phyloP scores from a whole-genome alignment of 2,329 filamentous ascomycete genomes.

The Apiospora kogelbergensis region DNA sequence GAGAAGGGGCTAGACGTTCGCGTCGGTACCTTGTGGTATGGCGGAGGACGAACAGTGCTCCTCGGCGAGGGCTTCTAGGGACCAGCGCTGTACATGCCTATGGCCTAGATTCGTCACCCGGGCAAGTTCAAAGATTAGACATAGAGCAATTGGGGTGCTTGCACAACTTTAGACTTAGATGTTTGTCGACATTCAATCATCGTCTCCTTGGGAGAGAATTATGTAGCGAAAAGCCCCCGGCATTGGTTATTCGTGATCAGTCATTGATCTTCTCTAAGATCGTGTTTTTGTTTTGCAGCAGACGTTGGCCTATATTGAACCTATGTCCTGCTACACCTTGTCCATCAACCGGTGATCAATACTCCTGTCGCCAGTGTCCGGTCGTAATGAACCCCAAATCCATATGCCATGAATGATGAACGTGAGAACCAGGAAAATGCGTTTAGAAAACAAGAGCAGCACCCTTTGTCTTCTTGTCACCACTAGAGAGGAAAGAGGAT shows the following conservation, averaged over 20 bases:
- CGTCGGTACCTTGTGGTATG: constrained; percentile 82
- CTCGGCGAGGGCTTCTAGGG: constrained; percentile 60
- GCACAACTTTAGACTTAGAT: background rate
- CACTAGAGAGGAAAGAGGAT: constrained; percentile 60
- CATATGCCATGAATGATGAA: constrained; percentile 43
- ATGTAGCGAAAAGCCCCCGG: background rate
- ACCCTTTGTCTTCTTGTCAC: constrained; percentile 99
- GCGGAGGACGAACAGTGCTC: constrained; percentile 70
- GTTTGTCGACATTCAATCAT: constrained; percentile 3
- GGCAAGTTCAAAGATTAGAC: background rate
- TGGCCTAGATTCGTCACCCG: background rate
- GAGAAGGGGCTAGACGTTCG: constrained; percentile 78
- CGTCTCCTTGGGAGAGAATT: background rate
- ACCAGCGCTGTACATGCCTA: background rate
- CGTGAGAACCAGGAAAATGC: constrained; percentile 27
- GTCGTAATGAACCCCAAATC: constrained; percentile 47
- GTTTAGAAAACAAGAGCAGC: constrained; percentile 98
- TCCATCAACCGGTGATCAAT: constrained; percentile 42
- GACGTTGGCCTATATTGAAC: constrained; percentile 23
- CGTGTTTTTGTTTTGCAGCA: constrained; percentile 5
- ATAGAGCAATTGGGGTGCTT: background rate
- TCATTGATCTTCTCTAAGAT: constrained; percentile 8
- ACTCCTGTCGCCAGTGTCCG: constrained; percentile 36
- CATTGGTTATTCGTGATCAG: constrained; percentile 6
- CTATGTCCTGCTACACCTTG: constrained; percentile 22